These are phyloP conservation scores for Ceratocystis huliohia DNA, from an alignment of 2,329 filamentous ascomycete genomes.

Conservation along the genomic window DNA sequence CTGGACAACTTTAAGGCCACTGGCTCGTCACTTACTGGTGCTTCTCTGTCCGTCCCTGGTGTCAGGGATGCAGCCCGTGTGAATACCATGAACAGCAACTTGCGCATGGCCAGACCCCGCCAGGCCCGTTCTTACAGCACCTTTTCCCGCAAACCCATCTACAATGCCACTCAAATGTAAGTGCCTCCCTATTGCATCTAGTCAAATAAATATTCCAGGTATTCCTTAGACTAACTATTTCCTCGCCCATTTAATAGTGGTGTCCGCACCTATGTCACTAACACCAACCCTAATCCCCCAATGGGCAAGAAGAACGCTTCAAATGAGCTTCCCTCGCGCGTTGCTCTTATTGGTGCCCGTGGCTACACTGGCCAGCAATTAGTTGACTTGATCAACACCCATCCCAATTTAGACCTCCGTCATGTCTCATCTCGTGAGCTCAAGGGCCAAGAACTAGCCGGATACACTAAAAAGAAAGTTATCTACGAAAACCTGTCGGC, in stretches of 20 bases:
- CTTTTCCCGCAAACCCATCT: slow-evolving; percentile 29
- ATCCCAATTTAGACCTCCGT: slow-evolving; percentile 78
- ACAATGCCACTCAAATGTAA: slow-evolving; percentile 20
- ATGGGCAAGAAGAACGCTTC: slow-evolving; percentile 79
- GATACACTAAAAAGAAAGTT: slow-evolving; percentile 83
- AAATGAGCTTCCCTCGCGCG: slow-evolving; percentile 62
- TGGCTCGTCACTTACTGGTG: slow-evolving; percentile 74
- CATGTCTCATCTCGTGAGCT: slow-evolving; percentile 92
- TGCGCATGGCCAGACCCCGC: slow-evolving; percentile 6
- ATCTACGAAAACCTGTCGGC: slow-evolving; percentile 81
- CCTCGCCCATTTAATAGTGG: slow-evolving; percentile 3
- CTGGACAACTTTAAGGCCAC: slow-evolving; percentile 76
- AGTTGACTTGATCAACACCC: slow-evolving; percentile 72
- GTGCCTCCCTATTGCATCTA: neutral
- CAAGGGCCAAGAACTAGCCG: slow-evolving; percentile 70
- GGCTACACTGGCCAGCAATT: slow-evolving; percentile 91
- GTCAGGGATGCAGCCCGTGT: slow-evolving; percentile 65
- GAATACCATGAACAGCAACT: slow-evolving; percentile 18
- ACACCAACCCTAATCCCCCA: slow-evolving; percentile 79
- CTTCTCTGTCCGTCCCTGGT: slow-evolving; percentile 78
- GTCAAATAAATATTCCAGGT: neutral
- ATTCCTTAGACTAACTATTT: neutral
- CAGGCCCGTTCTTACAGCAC: slow-evolving; percentile 51
- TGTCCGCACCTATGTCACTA: slow-evolving; percentile 33
- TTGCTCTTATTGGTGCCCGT: slow-evolving; percentile 80